Base-by-base conservation (phyloP, 2,329 filamentous ascomycete species). In the Neofusicoccum laricinum region DNA sequence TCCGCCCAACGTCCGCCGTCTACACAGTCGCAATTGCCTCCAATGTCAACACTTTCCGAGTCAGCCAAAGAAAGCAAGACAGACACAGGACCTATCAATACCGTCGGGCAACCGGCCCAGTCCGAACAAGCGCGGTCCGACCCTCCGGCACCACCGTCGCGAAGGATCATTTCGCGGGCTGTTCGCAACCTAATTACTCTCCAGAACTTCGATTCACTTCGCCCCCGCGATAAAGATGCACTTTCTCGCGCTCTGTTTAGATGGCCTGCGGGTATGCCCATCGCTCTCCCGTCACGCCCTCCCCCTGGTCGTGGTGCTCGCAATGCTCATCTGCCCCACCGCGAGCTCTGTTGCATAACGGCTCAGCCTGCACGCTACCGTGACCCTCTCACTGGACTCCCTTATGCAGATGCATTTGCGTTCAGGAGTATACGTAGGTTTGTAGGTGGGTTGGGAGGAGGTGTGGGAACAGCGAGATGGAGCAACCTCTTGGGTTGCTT, bases 351-450 rank as follows among this genome's bases (percentile, higher is more conserved):
- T 76, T 89, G 88, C 55, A 93, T 98, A 73, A 97, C 92, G 1
- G 90, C 89, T 71, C 86, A 89, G 61, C 86, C 89, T 4, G 95
- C 94, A 12, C 87, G 87, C 63, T 98, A 96, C 76, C 86, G 88
- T 25, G 95, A 99, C 75, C 92, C 93, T 0, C 85, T 86, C 69
- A 98, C 94, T 0, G 91, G 91, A 0, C 83, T 98, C 15, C 87
- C 89, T 0, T 99, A 94, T 77, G 85, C 87, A 67, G 94, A 94
- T 73, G 81, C 87, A 48, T 86, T 89, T 67, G 93, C 93, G 0
- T 97, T 93, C 78, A 87, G 87, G 70, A 88, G 96, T 75, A 90
- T 98, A 50, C 89, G 91, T 71, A 86, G 62, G 41, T 64, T 64
- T 38, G 50, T 64, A 3, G 89, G 91, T 71, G 86, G 62, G 30